Conservation (phyloP, 1,284 basidiomycete species). For the Ganoderma meredithae region DNA sequence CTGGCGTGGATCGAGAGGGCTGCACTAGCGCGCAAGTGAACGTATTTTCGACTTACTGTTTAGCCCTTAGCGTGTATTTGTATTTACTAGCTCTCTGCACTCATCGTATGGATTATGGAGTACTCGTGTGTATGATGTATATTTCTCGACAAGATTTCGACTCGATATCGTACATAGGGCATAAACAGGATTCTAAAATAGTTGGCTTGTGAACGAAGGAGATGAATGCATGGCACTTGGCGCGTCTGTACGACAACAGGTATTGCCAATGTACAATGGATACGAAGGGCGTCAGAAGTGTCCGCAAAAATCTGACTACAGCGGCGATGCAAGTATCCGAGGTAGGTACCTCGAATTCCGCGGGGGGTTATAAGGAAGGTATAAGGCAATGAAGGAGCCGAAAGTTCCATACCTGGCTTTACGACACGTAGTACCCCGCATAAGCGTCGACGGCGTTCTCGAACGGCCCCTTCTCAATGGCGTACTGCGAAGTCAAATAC, state of each 20-base stretch:
- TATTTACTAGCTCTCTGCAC: neutral
- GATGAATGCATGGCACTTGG: neutral
- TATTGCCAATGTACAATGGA: no score
- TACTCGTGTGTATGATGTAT: neutral
- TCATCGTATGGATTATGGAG: neutral
- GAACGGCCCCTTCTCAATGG: neutral
- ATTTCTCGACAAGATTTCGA: neutral
- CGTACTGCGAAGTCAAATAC: neutral
- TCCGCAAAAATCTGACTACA: neutral
- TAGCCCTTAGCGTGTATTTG: neutral
- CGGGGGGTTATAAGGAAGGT: neutral
- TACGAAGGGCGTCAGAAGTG: neutral
- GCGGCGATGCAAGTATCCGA: neutral
- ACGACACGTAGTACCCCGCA: neutral
- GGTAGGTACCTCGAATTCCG: neutral
- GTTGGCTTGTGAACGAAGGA: neutral
- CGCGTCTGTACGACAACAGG: neutral
- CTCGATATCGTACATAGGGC: neutral
- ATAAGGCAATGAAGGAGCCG: neutral
- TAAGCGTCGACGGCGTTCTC: neutral
- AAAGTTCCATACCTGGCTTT: neutral
- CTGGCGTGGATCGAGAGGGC: constrained; percentile 30
- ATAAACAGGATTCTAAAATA: neutral
- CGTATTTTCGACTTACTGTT: neutral
- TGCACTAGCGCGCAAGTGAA: neutral